These are phyloP conservation scores for Pseudozyma sp. DNA, from an alignment of 1,284 basidiomycete genomes.

Conservation along the genomic window DNA sequence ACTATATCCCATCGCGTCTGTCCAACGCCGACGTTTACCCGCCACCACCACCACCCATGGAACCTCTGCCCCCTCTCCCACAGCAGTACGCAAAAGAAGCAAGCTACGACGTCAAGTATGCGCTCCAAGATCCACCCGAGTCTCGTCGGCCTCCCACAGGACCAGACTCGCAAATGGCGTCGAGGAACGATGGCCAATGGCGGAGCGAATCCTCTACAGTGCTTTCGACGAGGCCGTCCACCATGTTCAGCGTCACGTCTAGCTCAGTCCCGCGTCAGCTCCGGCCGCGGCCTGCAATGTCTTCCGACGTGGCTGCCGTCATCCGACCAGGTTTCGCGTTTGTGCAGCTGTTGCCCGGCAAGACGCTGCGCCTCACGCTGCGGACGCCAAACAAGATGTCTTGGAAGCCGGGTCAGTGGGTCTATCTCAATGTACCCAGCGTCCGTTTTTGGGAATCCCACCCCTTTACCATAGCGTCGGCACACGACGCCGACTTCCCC, in stretches of 20 bases:
- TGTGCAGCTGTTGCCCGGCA: conserved; percentile 81
- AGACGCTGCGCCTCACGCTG: conserved; percentile 80
- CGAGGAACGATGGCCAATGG: conserved; percentile 6
- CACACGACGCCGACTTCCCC: conserved; percentile 72
- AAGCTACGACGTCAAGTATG: conserved; percentile 19
- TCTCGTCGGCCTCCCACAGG: conserved; percentile 4
- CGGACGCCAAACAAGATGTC: conserved; percentile 72
- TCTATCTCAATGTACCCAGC: conserved; percentile 79
- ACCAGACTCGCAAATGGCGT: conserved; percentile 7
- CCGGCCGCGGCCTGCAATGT: conserved; percentile 55
- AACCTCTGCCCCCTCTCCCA: conserved; percentile 30
- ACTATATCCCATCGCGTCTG: conserved; percentile 37
- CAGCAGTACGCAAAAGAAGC: conserved; percentile 17
- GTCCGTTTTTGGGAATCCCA: conserved; percentile 79
- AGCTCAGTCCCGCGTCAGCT: conserved; percentile 22
- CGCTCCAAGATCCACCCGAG: conserved; percentile 28
- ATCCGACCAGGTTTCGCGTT: conserved; percentile 76
- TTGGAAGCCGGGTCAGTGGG: conserved; percentile 84
- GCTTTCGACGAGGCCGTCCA: conserved; percentile 30
- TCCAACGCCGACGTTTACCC: conserved; percentile 38
- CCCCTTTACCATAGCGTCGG: conserved; percentile 82
- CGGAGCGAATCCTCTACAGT: conserved; percentile 23
- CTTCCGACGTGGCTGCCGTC: conserved; percentile 58
- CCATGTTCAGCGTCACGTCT: conserved; percentile 32
- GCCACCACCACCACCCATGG: conserved; percentile 29